These are phyloP conservation scores for Suhomyces ambrosiae DNA, from an alignment of 1,139 yeast species.

Conservation along the genomic window DNA sequence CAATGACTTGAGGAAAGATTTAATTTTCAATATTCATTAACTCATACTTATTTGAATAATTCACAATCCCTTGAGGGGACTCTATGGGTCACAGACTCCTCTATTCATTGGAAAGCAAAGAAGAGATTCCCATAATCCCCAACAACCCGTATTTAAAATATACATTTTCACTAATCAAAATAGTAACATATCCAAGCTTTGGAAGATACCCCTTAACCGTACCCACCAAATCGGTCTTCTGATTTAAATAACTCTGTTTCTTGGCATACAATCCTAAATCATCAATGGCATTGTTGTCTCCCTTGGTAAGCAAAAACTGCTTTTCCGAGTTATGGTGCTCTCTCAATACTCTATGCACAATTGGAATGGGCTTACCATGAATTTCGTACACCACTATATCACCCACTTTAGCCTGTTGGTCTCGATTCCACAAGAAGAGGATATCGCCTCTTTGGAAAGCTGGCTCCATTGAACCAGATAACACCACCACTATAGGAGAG, in stretches of 20 bases:
- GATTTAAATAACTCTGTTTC: conserved; percentile 74
- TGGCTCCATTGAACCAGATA: conserved; percentile 99
- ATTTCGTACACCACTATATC: conserved; percentile 95
- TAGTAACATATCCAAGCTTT: conserved; percentile 88
- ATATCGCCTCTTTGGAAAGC: conserved; percentile 99
- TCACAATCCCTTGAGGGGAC: too few relatives aligned
- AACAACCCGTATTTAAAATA: conserved; percentile 72
- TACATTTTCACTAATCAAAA: conserved; percentile 84
- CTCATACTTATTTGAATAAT: too few relatives aligned
- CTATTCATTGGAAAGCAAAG: conserved; percentile 52
- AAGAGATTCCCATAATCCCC: conserved; percentile 65
- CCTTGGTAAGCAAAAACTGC: conserved; percentile 86
- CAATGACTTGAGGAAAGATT: too few relatives aligned
- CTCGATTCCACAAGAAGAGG: conserved; percentile 86
- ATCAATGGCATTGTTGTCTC: conserved; percentile 93
- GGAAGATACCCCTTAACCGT: conserved; percentile 92
- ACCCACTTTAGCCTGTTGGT: conserved; percentile 71
- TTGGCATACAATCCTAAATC: conserved; percentile 84
- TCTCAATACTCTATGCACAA: conserved; percentile 91
- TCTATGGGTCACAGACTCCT: too few relatives aligned
- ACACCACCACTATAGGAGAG: conserved; percentile 94
- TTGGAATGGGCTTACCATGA: conserved; percentile 79
- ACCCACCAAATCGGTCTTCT: conserved; percentile 79
- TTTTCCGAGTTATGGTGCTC: conserved; percentile 64
- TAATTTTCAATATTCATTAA: too few relatives aligned